phyloP scores from a whole-genome alignment of 2,329 filamentous ascomycete genomes.

The Didymella sp. region DNA sequence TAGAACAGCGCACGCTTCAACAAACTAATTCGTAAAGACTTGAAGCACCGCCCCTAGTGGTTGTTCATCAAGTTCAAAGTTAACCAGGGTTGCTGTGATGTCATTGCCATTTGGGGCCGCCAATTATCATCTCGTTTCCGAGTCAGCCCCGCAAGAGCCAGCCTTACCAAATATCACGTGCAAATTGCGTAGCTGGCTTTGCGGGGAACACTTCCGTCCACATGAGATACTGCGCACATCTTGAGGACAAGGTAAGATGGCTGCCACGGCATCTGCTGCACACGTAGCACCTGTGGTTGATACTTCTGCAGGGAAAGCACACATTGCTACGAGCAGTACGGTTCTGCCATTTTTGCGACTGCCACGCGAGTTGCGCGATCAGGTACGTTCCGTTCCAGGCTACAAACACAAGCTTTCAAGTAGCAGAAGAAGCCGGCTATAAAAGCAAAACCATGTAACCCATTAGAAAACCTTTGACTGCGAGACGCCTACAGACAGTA shows the following conservation, averaged over 20 bases:
- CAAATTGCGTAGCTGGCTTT: neutral
- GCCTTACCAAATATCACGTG: constrained; percentile 4
- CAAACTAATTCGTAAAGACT: too few relatives aligned
- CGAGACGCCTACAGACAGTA: too few relatives aligned
- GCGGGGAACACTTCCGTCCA: constrained; percentile 11
- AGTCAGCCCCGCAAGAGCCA: too few relatives aligned
- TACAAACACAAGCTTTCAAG: neutral
- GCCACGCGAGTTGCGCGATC: constrained; percentile 49
- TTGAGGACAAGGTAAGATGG: constrained; percentile 25
- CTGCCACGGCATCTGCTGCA: constrained; percentile 15
- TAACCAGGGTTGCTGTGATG: too few relatives aligned
- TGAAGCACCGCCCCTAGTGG: too few relatives aligned
- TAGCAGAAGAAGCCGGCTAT: neutral
- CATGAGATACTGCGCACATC: constrained; percentile 22
- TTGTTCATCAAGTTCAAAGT: too few relatives aligned
- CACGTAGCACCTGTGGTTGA: constrained; percentile 16
- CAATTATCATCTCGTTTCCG: too few relatives aligned
- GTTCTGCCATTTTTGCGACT: constrained; percentile 43
- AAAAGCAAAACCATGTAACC: too few relatives aligned
- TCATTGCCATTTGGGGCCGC: too few relatives aligned
- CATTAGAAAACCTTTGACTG: too few relatives aligned
- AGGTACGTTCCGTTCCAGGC: constrained; percentile 27
- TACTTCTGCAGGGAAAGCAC: constrained; percentile 8
- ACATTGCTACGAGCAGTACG: constrained; percentile 5
- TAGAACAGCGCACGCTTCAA: too few relatives aligned